These are phyloP conservation scores for Trichoderma polysporum DNA, from an alignment of 2,329 filamentous ascomycete species.

Conservation along the genomic window DNA sequence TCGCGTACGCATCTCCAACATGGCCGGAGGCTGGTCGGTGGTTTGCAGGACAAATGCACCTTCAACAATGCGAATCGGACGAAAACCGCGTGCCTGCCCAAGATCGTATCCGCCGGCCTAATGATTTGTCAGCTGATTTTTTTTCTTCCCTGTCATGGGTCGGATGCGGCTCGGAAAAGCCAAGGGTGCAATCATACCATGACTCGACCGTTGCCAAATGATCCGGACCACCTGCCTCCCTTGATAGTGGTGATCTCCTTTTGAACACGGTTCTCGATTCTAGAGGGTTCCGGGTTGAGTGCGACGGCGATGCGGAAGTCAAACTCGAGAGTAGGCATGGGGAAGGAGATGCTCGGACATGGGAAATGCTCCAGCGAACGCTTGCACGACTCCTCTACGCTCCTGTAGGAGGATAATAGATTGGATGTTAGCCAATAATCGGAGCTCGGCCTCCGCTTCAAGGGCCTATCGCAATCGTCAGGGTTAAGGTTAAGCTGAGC, in stretches of 20 bases:
- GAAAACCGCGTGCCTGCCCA: conserved; percentile 41
- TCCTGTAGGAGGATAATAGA: conserved; percentile 27
- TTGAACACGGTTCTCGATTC: conserved; percentile 44
- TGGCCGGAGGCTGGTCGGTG: conserved; percentile 47
- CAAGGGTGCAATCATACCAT: conserved; percentile 34
- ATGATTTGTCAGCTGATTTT: conserved; percentile 25
- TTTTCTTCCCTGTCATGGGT: neutral
- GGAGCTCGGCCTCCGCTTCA: conserved; percentile 13
- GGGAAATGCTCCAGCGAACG: conserved; percentile 42
- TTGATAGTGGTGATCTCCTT: conserved; percentile 52
- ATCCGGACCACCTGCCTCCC: conserved; percentile 48
- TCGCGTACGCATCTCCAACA: conserved; percentile 47
- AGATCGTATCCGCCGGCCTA: conserved; percentile 46
- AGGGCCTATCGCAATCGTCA: conserved; percentile 9
- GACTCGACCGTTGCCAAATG: conserved; percentile 49
- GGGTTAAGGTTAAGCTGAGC: conserved; percentile 1
- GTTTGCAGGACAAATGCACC: conserved; percentile 52
- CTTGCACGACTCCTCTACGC: conserved; percentile 40
- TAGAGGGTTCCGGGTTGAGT: conserved; percentile 44
- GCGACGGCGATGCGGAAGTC: conserved; percentile 52
- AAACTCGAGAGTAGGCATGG: conserved; percentile 47
- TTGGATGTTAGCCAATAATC: conserved; percentile 21
- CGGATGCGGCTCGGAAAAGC: neutral
- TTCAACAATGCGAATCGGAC: conserved; percentile 46
- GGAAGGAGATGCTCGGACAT: conserved; percentile 44